Conservation (phyloP, 164 flowering plant genomes). For the Piper longum region DNA sequence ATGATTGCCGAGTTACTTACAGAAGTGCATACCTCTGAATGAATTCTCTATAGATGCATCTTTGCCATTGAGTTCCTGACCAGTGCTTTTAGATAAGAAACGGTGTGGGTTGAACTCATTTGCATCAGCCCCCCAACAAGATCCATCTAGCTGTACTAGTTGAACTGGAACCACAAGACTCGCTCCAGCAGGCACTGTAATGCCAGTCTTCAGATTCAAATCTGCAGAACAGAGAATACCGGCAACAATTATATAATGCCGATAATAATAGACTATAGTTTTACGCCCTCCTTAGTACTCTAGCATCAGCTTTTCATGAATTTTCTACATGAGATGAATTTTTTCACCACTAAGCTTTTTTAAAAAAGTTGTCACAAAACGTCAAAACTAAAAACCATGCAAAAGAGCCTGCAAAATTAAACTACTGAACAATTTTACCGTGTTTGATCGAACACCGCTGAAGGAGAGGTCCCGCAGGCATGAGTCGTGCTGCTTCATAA, state of each 20-base stretch:
- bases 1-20: background rate
- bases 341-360: background rate
- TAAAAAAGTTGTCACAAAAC: background rate
- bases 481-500: constrained; percentile 61
- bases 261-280: background rate
- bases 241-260: background rate
- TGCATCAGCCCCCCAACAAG: constrained; percentile 52
- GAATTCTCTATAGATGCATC: background rate
- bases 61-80: constrained; percentile 14
- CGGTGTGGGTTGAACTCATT: constrained; percentile 45
- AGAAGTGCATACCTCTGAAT: background rate
- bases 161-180: constrained; percentile 44
- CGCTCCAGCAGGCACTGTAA: constrained; percentile 46
- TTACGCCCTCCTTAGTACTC: background rate
- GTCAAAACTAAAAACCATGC: background rate
- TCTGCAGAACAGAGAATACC: constrained; percentile 15
- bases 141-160: constrained; percentile 45
- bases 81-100: constrained; percentile 23
- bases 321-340: background rate
- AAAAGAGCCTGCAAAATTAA: background rate
- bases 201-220: constrained; percentile 28
- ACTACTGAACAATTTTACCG: constrained; percentile 19
- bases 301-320: background rate
- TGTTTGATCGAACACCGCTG: constrained; percentile 50
- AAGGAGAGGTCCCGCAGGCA: constrained; percentile 48